Evolutionary conservation across 768 basidiomycete genomes (phyloP).

Genomic region (Tylopilus vinaceipallidus): DNA sequence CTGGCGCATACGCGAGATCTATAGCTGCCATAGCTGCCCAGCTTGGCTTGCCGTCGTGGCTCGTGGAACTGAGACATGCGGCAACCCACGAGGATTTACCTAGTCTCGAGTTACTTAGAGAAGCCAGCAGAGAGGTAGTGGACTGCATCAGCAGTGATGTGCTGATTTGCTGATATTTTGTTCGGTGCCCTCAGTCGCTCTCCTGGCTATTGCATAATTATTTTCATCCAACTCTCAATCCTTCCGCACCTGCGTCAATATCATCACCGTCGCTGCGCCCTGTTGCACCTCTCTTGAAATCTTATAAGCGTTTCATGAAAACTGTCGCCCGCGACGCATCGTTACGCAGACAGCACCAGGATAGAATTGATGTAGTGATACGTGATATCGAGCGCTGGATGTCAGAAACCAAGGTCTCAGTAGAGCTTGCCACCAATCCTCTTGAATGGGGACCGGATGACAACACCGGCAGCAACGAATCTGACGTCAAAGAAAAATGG

Average conservation of each 20-base stretch:
- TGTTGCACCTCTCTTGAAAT: conserved; percentile 63
- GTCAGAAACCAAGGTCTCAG: conserved; percentile 65
- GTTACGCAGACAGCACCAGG: conserved; percentile 47
- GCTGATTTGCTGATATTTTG: conserved; percentile 1
- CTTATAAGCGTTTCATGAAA: conserved; percentile 72
- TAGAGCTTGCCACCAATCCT: conserved; percentile 45
- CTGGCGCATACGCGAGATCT: conserved; percentile 84
- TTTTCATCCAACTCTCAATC: conserved; percentile 74
- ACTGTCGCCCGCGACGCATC: conserved; percentile 63
- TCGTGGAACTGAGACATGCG: conserved; percentile 92
- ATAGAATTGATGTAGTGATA: conserved; percentile 47
- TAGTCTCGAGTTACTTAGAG: conserved; percentile 71
- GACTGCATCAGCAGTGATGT: conserved; percentile 2
- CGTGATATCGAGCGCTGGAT: conserved; percentile 79
- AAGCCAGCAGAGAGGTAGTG: conserved; percentile 69
- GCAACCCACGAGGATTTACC: conserved; percentile 96
- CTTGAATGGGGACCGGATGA: conserved; percentile 44
- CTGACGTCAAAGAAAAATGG: conserved; percentile 59
- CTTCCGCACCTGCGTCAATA: conserved; percentile 37
- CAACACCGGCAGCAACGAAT: conserved; percentile 32
- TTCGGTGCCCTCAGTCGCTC: conserved; percentile 55
- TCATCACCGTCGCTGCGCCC: conserved; percentile 45
- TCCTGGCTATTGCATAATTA: conserved; percentile 83
- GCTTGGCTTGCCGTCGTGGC: conserved; percentile 80
- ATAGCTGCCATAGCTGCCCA: conserved; percentile 87